These are phyloP conservation scores for Pseudogymnoascus destructans DNA, from an alignment of 2,329 filamentous ascomycete species.

Conservation along the genomic window DNA sequence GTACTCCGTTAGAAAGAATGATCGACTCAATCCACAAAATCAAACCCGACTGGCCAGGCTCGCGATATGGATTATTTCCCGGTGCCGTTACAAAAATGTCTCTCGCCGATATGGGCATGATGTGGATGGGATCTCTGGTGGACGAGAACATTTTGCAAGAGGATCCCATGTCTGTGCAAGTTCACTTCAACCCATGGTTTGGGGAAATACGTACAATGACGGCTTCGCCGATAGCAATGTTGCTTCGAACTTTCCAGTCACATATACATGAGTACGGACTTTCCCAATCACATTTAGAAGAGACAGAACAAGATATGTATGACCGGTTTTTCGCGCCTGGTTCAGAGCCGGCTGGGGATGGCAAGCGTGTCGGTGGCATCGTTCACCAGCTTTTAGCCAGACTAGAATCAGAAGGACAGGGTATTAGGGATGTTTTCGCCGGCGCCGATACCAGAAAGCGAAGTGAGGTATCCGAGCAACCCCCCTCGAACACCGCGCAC, in stretches of 20 bases:
- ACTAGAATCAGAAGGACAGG: background rate
- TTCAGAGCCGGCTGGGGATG: background rate
- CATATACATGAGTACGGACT: background rate
- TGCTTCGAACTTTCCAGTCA: background rate
- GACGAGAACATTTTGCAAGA: background rate
- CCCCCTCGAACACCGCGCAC: background rate
- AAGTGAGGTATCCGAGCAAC: background rate
- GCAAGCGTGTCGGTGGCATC: background rate
- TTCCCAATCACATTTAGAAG: background rate
- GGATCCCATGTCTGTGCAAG: background rate
- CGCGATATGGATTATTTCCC: background rate
- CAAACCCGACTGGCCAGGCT: background rate
- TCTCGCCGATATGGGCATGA: background rate
- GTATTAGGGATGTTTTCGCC: background rate
- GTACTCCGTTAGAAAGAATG: background rate
- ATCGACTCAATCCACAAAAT: background rate
- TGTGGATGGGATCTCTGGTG: background rate
- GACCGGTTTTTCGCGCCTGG: conserved; percentile 15
- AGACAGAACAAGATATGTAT: conserved; percentile 21
- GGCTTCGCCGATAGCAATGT: background rate
- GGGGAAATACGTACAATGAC: background rate
- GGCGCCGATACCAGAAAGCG: background rate
- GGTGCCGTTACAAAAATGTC: background rate
- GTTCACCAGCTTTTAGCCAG: background rate
- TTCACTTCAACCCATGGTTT: background rate